A percentile compares a stretch with the other conserved stretches of the same genome.
These are phyloP conservation scores for Orychophragmus violaceus DNA, from an alignment of 345 rosid species.

Conservation along the genomic window DNA sequence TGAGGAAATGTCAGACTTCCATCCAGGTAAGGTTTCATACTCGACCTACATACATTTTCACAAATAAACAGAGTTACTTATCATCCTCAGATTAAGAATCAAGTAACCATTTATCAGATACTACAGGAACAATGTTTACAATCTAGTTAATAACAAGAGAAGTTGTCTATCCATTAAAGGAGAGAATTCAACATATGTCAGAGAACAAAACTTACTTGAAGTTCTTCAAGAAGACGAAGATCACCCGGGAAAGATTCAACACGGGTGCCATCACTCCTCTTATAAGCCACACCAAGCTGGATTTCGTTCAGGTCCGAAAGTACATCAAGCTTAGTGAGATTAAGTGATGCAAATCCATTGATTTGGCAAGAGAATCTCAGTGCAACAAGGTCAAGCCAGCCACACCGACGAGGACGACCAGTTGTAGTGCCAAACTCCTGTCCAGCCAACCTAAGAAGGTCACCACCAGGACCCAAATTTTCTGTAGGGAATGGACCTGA, in stretches of 20 bases:
- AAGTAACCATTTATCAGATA: no score
- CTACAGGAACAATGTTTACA: no score
- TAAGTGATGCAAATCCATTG: conserved; percentile 88
- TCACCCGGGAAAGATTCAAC: conserved; percentile 81
- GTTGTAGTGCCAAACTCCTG: conserved; percentile 97
- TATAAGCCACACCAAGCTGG: conserved; percentile 74
- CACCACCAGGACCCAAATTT: conserved; percentile 81
- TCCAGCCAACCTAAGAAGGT: conserved; percentile 77
- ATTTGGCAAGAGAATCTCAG: conserved; percentile 76
- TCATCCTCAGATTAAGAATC: no score
- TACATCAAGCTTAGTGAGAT: conserved; percentile 94
- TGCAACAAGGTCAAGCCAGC: conserved; percentile 98
- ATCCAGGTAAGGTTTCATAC: conserved; percentile 87
- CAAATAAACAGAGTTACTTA: no score
- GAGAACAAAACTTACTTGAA: conserved; percentile 43
- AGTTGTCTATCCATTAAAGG: background rate
- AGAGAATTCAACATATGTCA: background rate
- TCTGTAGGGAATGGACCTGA: conserved; percentile 99
- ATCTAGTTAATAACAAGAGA: background rate
- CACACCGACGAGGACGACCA: conserved; percentile 99
- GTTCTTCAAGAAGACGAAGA: conserved; percentile 71
- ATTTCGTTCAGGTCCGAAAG: conserved; percentile 80
- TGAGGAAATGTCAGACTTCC: conserved; percentile 78
- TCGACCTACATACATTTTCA: conserved; percentile 55
- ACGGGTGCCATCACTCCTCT: conserved; percentile 61